A percentile compares a stretch with the other conserved stretches of the same genome.
These are phyloP conservation scores for Endothia cerciana DNA, from an alignment of 2,329 filamentous ascomycete genomes.

Conservation along the genomic window DNA sequence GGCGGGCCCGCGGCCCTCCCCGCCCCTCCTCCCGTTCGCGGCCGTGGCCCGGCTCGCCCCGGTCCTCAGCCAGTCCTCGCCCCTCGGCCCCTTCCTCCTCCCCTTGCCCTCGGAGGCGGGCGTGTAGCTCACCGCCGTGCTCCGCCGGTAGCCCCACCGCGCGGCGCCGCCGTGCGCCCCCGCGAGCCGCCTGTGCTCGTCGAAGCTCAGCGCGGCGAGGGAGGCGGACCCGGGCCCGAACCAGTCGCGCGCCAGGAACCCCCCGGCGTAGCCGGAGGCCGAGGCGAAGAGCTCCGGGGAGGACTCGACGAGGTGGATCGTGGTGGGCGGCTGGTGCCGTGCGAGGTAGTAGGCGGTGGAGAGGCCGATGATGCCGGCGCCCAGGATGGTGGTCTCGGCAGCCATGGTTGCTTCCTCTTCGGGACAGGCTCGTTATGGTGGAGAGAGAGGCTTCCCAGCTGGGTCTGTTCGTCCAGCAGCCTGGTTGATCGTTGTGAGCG, in stretches of 20 bases:
- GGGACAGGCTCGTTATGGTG: no score
- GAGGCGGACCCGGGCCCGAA: slow-evolving; percentile 60
- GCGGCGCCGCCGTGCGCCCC: slow-evolving; percentile 58
- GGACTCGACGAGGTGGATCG: slow-evolving; percentile 53
- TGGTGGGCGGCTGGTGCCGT: slow-evolving; percentile 45
- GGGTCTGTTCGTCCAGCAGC: no score
- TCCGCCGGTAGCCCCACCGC: slow-evolving; percentile 55
- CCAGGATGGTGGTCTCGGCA: slow-evolving; percentile 61
- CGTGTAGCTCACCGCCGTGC: slow-evolving; percentile 60
- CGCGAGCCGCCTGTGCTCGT: slow-evolving; percentile 68
- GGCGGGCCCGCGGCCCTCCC: slow-evolving; percentile 2
- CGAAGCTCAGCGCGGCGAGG: slow-evolving; percentile 70
- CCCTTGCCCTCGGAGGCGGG: slow-evolving; percentile 30
- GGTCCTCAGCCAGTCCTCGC: slow-evolving; percentile 68
- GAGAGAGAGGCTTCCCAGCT: no score
- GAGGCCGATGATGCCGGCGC: slow-evolving; percentile 71
- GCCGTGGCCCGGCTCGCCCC: slow-evolving; percentile 65
- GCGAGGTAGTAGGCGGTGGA: slow-evolving; percentile 76
- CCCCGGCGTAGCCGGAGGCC: slow-evolving; percentile 74
- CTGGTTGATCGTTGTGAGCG: no score
- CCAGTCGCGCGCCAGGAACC: slow-evolving; percentile 77
- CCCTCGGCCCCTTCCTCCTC: slow-evolving; percentile 45
- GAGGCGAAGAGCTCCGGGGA: slow-evolving; percentile 66
- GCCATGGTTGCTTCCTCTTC: slow-evolving; percentile 39
- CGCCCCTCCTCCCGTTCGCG: slow-evolving; percentile 41